A percentile compares a stretch with the other conserved stretches of the same genome.
phyloP scores from a whole-genome alignment of 176 grass and related monocot species.

The Panicum miliaceum region DNA sequence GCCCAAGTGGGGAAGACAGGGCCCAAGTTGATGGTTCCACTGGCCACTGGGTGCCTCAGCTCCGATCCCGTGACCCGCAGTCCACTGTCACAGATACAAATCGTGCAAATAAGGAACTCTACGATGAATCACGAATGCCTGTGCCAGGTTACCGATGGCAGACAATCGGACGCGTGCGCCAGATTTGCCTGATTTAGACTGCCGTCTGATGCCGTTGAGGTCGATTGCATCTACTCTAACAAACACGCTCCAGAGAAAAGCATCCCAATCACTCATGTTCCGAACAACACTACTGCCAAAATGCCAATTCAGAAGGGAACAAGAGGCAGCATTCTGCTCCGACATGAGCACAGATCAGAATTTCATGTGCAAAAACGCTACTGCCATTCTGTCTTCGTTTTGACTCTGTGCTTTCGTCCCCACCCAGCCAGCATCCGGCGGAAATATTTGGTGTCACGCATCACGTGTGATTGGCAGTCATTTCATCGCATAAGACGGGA shows the following conservation, averaged over 20 bases:
- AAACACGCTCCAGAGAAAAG: neutral
- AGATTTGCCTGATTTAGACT: neutral
- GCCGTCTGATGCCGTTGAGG: neutral
- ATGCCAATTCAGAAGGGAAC: neutral
- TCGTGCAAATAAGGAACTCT: neutral
- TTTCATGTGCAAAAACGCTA: neutral
- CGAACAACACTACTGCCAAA: neutral
- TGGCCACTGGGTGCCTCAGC: neutral
- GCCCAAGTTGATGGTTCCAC: neutral
- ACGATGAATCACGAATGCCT: neutral
- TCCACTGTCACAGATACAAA: neutral
- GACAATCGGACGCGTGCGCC: too few species aligned
- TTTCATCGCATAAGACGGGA: too few species aligned
- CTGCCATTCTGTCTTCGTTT: neutral
- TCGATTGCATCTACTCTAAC: too few species aligned
- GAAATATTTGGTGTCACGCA: too few species aligned
- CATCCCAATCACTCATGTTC: neutral
- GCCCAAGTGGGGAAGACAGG: neutral
- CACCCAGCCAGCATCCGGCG: too few species aligned
- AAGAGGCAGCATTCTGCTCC: neutral
- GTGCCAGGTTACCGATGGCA: neutral
- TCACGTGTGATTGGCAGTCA: too few species aligned
- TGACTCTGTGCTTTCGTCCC: neutral
- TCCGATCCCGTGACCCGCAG: neutral
- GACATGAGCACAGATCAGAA: neutral